phyloP scores from a whole-genome alignment of 2,329 filamentous ascomycete genomes.

The Aureobasidium sp. region DNA sequence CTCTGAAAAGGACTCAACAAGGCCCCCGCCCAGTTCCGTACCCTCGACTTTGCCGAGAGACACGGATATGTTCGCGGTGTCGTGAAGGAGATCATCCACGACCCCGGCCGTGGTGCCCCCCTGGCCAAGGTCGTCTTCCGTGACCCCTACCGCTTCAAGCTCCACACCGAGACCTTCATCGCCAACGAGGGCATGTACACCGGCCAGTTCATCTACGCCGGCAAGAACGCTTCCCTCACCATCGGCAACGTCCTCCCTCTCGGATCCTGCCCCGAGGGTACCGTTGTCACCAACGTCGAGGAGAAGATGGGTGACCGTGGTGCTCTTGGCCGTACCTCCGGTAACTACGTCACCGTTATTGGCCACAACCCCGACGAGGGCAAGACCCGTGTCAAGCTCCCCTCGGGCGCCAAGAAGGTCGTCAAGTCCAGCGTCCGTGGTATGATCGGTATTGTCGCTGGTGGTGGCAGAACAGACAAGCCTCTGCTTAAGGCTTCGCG shows the following conservation, averaged over 20 bases:
- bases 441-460: constrained; percentile 99
- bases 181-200: constrained; percentile 99
- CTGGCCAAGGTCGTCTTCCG: constrained; percentile 96
- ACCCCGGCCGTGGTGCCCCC: constrained; percentile 94
- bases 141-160: constrained; percentile 97
- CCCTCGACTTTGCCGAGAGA: constrained; percentile 68
- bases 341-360: constrained; percentile 98
- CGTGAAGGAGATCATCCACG: constrained; percentile 99
- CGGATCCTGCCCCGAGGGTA: constrained; percentile 94
- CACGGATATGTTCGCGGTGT: constrained; percentile 97
- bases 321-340: constrained; percentile 89
- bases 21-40: constrained; percentile 89
- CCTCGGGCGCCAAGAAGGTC: constrained; percentile 98
- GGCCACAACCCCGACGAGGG: constrained; percentile 98
- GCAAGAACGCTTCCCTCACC: constrained; percentile 95
- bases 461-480: constrained; percentile 99
- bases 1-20: constrained; percentile 82
- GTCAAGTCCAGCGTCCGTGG: constrained; percentile 85
- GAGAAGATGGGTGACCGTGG: constrained; percentile 98
- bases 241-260: constrained; percentile 97
- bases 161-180: constrained; percentile 98
- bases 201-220: constrained; percentile 99
- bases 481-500: constrained; percentile 98
- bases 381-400: constrained; percentile 99
- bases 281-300: constrained; percentile 98